Base-by-base conservation (phyloP, 192 early-diverging fungal genomes). In the Gryganskiella cystojenkinii region DNA sequence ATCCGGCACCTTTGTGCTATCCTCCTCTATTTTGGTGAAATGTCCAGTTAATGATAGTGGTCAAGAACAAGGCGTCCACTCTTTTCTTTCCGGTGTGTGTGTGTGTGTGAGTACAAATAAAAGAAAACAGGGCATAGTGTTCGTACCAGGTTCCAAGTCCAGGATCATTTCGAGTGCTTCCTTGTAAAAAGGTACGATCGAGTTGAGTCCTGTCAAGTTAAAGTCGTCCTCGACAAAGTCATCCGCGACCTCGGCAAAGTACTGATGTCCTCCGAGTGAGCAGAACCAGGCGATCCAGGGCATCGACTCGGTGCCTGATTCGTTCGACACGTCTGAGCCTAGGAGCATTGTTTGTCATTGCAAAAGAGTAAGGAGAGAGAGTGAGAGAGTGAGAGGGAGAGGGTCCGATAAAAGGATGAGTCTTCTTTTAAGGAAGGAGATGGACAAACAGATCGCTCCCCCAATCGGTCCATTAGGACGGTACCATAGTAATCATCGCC, bases 141-240 rank as follows among this genome's bases (percentile, higher is more conserved):
- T 40, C 57, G 64, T 76, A 83, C 82, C 89, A 20, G 85, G 90
- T 57, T 95, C 93, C 24, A 88, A 83, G 86, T 99, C 98, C 62
- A 99, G 83, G 61, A 99, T 98, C 89, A 95, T 92, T 75, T 99
- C 96, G 17, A 99, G 83, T 3, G 96, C 95, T 80, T 96, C 94
- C 73, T 91, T 87, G 82, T 96, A 98, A 63, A 92, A 90, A 28
- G 92, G 92, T 1, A 98, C 92, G 17, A 89, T 83, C 19, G 89
- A 82, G 72, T 84, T 85, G 20, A 99, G 87, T 44, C 98, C 98
- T n/a, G 94, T 96, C 68, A 99, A 82, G 81, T 99, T 99, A 83
- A 99, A 99, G 67, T 97, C 95, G 80, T 99, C 98, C 70, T 95
- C 92, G 62, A 98, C 95, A 67, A 90, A 92, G 17, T 91, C 89